Evolutionary conservation across 148 eudicot species (phyloP).

Genomic region (Oxyria digyna): DNA sequence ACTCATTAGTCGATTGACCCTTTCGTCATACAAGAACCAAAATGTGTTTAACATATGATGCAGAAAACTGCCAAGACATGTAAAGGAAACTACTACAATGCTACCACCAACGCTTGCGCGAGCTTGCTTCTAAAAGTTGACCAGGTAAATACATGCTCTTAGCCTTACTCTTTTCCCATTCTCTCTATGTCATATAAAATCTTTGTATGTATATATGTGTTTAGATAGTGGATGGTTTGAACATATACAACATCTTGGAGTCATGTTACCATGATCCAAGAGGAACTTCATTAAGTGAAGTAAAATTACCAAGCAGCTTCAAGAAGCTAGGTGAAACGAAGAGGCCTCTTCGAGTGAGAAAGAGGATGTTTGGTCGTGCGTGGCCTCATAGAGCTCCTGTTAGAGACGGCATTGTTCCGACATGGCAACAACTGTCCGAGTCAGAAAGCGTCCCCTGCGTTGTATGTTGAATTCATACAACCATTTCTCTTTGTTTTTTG

Average conservation of each 20-base stretch:
- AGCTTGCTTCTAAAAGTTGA: slow-evolving; percentile 40
- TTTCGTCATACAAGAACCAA: neutral
- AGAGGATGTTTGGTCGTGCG: slow-evolving; percentile 91
- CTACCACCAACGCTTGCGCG: slow-evolving; percentile 30
- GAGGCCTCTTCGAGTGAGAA: slow-evolving; percentile 74
- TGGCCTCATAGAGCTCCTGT: slow-evolving; percentile 92
- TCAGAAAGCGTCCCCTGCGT: slow-evolving; percentile 58
- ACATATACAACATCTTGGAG: slow-evolving; percentile 75
- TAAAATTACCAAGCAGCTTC: slow-evolving; percentile 55
- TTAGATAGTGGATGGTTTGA: slow-evolving; percentile 26
- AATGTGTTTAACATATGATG: neutral
- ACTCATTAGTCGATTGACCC: neutral
- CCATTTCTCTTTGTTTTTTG: no score
- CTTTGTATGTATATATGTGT: neutral
- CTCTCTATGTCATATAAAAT: neutral
- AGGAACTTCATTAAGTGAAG: slow-evolving; percentile 10
- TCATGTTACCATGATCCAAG: slow-evolving; percentile 68
- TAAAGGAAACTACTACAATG: slow-evolving; percentile 49
- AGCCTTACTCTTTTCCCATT: neutral
- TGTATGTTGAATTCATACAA: slow-evolving; percentile 33
- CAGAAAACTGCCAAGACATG: slow-evolving; percentile 47
- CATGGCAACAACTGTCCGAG: slow-evolving; percentile 73
- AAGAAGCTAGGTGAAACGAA: slow-evolving; percentile 68
- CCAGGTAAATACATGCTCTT: slow-evolving; percentile 11
- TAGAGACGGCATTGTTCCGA: slow-evolving; percentile 63